Evolutionary conservation across 176 grass and related monocot species (phyloP).

Genomic region (Puccinellia tenuiflora): DNA sequence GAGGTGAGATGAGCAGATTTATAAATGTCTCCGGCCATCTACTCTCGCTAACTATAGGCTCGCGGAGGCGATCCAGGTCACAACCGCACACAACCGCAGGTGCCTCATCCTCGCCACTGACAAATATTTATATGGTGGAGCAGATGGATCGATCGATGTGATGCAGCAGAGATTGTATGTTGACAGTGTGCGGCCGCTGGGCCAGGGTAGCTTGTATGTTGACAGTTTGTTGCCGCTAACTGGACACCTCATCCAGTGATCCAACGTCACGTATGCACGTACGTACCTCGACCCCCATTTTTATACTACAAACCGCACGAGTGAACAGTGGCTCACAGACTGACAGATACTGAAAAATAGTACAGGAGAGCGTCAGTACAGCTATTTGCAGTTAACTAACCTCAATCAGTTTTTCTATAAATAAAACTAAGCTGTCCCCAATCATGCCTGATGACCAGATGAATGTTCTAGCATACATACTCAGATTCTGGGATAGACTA

Average conservation of each 20-base stretch:
- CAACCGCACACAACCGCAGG: conserved; percentile 29
- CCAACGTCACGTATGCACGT: too few species aligned
- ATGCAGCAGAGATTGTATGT: conserved; percentile 17
- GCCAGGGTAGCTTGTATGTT: not conserved
- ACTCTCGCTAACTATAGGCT: conserved; percentile 15
- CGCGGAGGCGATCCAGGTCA: conserved; percentile 25
- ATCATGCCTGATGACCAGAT: conserved; percentile 18
- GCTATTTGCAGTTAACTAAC: not conserved
- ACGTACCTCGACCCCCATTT: too few species aligned
- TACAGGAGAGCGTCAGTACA: not conserved
- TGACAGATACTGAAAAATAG: not conserved
- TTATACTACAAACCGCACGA: not conserved
- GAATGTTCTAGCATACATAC: conserved; percentile 26
- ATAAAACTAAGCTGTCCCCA: not conserved
- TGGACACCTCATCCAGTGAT: conserved; percentile 26
- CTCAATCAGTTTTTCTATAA: not conserved
- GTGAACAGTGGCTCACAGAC: not conserved
- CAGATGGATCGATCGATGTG: not conserved
- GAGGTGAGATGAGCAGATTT: not conserved
- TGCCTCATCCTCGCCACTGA: not conserved
- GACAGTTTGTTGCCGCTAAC: conserved; percentile 31
- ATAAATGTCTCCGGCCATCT: conserved; percentile 24
- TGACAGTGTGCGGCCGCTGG: not conserved
- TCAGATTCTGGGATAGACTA: not conserved
- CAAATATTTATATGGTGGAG: conserved; percentile 17